Evolutionary conservation across 495 filamentous ascomycete genomes (phyloP).

Genomic region (Staphylotrichum tortipilum): DNA sequence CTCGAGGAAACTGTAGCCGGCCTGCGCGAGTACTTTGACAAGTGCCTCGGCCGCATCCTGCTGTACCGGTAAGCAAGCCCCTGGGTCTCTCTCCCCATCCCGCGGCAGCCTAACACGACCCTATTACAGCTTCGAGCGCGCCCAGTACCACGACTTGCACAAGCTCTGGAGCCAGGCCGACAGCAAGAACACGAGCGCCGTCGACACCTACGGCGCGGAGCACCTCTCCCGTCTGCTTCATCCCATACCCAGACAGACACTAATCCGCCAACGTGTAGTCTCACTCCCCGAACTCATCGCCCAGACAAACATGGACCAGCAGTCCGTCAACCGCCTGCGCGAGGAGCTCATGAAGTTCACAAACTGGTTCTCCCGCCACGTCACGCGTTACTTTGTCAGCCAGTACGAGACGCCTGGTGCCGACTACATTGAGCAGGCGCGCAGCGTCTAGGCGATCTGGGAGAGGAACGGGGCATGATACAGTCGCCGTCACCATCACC

Average conservation of each 20-base stretch:
- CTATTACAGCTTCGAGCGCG: slow-evolving; percentile 62
- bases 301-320: slow-evolving; percentile 94
- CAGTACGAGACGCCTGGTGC: slow-evolving; percentile 58
- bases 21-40: slow-evolving; percentile 85
- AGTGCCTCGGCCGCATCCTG: slow-evolving; percentile 72
- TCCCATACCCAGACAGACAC: no score
- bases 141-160: slow-evolving; percentile 68
- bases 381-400: slow-evolving; percentile 62
- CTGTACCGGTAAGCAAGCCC: slow-evolving; percentile 60
- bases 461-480: no score
- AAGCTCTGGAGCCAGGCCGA: slow-evolving; percentile 52
- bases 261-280: slow-evolving; percentile 45
- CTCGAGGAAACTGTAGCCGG: slow-evolving; percentile 81
- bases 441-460: slow-evolving; percentile 13
- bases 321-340: slow-evolving; percentile 74
- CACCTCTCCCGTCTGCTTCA: slow-evolving; percentile 82
- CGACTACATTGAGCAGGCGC: slow-evolving; percentile 44
- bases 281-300: slow-evolving; percentile 87
- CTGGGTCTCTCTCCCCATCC: neutral
- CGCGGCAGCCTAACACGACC: neutral
- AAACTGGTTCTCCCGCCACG: slow-evolving; percentile 68
- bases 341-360: slow-evolving; percentile 80
- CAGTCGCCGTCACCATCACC: no score
- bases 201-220: slow-evolving; percentile 87
- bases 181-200: slow-evolving; percentile 52